Evolutionary conservation across 2,329 filamentous ascomycete genomes (phyloP), one percentile per base, ranked within the genome.

Genomic region (Diaporthe sp.): DNA sequence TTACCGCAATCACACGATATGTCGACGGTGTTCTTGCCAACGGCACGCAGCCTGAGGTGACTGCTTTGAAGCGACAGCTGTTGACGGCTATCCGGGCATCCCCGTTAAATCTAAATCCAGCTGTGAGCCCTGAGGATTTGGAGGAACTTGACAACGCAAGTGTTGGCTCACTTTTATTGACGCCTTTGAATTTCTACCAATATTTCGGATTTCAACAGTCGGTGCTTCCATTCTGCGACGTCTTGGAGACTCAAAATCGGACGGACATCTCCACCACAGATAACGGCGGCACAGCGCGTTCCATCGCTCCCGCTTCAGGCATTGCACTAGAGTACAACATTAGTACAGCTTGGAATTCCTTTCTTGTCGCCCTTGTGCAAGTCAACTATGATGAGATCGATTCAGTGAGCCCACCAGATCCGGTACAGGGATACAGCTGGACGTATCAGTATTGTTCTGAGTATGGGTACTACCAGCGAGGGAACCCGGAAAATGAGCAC

Each of bases 211-310:
- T 72, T 25, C 31, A 53, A 13, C 4, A 13, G 2, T 51, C 63
- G n/a, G 37, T 76, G 22, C 60, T 67, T 39, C 39, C 44, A 25
- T 75, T 77, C 44, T 77, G 76, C 61, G 75, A 77, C 31, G 12
- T 60, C 22, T 47, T 73, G 68, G 76, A 77, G 71, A 58, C 63
- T 44, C 75, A 68, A 25, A 74, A 74, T 28, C 12, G 60, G 28
- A 74, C 72, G 8, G 17, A 28, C 25, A 10, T 74, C 13, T 49
- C 49, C 25, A 74, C 72, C 13, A 74, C 72, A 25, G 72, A 74
- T 42, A 68, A 74, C 12, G 72, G 61, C 22, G 72, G 72, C 10
- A 47, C 51, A 20, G n/a, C 61, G 34, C 57, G 55, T 22, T 63
- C 61, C 51, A 68, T 74, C 34, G 72, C 72, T 5, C 61, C 72